These are phyloP conservation scores for Halophytophthora polymorphica DNA, from an alignment of 352 stramenopile genomes.

Conservation along the genomic window DNA sequence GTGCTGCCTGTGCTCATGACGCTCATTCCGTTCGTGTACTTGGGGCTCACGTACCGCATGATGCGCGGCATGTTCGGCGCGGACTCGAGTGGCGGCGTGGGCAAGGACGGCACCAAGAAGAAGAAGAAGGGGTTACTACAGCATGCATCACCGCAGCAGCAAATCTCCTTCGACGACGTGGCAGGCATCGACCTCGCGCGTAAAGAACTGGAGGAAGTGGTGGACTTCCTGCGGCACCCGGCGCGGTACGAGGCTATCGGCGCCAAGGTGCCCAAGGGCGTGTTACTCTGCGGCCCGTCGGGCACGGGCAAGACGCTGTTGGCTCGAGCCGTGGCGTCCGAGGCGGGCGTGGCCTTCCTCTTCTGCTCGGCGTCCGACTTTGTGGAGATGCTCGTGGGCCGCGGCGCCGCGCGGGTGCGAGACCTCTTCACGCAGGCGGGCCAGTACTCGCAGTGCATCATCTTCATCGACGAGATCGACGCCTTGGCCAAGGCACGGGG, in stretches of 20 bases:
- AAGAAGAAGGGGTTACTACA: constrained; percentile 21
- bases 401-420: constrained; percentile 91
- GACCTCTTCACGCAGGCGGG: constrained; percentile 93
- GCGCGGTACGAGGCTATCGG: constrained; percentile 91
- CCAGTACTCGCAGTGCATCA: constrained; percentile 94
- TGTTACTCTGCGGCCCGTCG: constrained; percentile 92
- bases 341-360: constrained; percentile 94
- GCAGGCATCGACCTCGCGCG: constrained; percentile 93
- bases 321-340: constrained; percentile 88
- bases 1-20: constrained; percentile 60
- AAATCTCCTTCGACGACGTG: constrained; percentile 91
- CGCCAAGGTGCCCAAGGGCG: constrained; percentile 90
- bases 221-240: constrained; percentile 94
- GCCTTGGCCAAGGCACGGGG: constrained; percentile 87
- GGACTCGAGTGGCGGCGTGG: constrained; percentile 41
- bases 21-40: constrained; percentile 78
- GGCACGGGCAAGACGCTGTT: constrained; percentile 95
- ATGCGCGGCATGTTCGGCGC: constrained; percentile 60
- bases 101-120: constrained; percentile 68
- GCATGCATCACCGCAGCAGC: constrained; percentile 20
- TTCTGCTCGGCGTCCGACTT: constrained; percentile 96
- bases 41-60: constrained; percentile 85
- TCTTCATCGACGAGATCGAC: constrained; percentile 98
- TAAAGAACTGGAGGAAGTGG: constrained; percentile 91
- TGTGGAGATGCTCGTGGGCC: constrained; percentile 96